Evolutionary conservation across 2,329 filamentous ascomycete genomes (phyloP), one percentile per base, ranked within the genome.

Genomic region (Chaetomium strumarium): DNA sequence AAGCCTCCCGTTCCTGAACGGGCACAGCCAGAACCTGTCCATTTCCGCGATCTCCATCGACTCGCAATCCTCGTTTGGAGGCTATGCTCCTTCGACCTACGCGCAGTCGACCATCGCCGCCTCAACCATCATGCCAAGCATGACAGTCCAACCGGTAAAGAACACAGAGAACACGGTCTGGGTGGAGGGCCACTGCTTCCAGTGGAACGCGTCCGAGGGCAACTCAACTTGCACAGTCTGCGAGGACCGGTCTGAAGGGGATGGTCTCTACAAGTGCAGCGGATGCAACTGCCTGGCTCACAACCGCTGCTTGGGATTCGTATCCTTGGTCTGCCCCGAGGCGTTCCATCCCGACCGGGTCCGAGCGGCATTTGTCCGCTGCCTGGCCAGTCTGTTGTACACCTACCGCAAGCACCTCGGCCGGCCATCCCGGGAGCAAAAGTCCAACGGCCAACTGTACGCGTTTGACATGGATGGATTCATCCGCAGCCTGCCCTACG

Each of bases 31-130:
- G 12, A 82, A 80, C 55, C 63, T 80, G 52, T 83, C 80, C 14
- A 76, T 83, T 37, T 83, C 80, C 11, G 76, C 78, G 43, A 75
- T 81, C 52, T 82, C 79, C 8, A 72, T 81, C 29, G 78, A 82
- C 55, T 84, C 84, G 24, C 77, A 83, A 56, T 90, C 87, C 13
- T 90, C 86, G 2, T 88, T 86, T 52, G 72, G 72, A 43, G 81
- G 84, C 9, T 93, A 93, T 66, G 87, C 88, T 5, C 88, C 88
- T 3, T 92, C 88, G 2, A 84, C 88, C 2, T 93, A 93, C 64
- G 88, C 88, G 0, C 86, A 88, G 62, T 92, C 88, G n/a, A 93
- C 89, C 0, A 72, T 93, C 42, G 88, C 88, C 2, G 88, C 88
- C 8, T 91, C 87, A 7, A 93, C 88, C 2, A 84, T 93, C 61